phyloP scores from a whole-genome alignment of 2,329 filamentous ascomycete species.

The Aspergillus amoenus region DNA sequence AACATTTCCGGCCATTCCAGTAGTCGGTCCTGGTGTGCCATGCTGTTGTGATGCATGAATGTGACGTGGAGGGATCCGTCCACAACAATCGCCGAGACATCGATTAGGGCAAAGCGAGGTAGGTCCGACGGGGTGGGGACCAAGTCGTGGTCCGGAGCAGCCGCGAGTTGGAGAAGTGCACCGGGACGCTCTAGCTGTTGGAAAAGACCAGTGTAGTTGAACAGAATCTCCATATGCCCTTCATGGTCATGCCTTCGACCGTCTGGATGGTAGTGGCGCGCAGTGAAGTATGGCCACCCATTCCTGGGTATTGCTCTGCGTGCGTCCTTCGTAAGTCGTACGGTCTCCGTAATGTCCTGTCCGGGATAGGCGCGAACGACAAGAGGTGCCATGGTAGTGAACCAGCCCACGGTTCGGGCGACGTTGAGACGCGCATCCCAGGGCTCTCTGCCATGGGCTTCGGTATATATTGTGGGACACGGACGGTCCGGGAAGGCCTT shows the following conservation, averaged over 20 bases:
- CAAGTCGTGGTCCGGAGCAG: not conserved
- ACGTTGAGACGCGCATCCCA: constrained; percentile 8
- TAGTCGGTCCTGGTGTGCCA: no score
- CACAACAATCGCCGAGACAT: not conserved
- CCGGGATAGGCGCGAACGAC: not conserved
- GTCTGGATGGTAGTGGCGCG: not conserved
- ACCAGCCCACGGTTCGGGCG: constrained; percentile 16
- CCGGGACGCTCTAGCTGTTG: constrained; percentile 17
- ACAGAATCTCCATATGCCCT: constrained; percentile 19
- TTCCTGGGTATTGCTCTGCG: constrained; percentile 1
- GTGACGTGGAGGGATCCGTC: not conserved
- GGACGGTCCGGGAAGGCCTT: constrained; percentile 1
- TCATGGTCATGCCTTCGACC: not conserved
- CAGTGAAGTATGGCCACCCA: constrained; percentile 6
- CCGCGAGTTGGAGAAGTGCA: constrained; percentile 7
- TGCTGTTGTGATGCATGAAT: not conserved
- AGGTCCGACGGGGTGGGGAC: not conserved
- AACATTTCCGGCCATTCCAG: no score
- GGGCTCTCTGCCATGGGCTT: constrained; percentile 15
- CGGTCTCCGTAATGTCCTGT: not conserved
- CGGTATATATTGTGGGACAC: constrained; percentile 2
- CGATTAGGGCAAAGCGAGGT: not conserved
- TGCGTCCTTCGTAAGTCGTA: not conserved
- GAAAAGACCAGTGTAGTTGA: constrained; percentile 24
- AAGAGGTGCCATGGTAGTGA: constrained; percentile 11